phyloP scores from a whole-genome alignment of 2,329 filamentous ascomycete species.

The Diaporthe nobilis region DNA sequence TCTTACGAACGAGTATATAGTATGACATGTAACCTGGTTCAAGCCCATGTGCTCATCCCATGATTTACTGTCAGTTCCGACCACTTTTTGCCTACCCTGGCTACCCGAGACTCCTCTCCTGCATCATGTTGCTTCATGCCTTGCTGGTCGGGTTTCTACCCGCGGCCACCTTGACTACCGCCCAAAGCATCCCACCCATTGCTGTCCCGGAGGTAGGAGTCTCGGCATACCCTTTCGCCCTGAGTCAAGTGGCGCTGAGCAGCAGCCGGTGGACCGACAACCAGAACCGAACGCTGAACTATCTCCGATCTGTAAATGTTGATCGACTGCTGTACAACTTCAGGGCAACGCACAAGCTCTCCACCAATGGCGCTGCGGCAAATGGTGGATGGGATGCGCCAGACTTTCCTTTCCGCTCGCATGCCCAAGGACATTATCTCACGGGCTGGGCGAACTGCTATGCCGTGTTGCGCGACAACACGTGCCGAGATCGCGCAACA shows the following conservation, averaged over 20 bases:
- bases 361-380: constrained; percentile 59
- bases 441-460: constrained; percentile 58
- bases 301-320: constrained; percentile 60
- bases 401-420: constrained; percentile 66
- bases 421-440: constrained; percentile 66
- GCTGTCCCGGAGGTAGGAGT: constrained; percentile 19
- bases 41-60: neutral
- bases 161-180: neutral
- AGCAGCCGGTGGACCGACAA: constrained; percentile 56
- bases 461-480: constrained; percentile 52
- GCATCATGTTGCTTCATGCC: neutral
- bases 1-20: neutral
- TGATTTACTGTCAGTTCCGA: neutral
- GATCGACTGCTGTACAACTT: constrained; percentile 65
- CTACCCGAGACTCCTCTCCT: neutral
- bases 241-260: constrained; percentile 56
- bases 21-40: no score
- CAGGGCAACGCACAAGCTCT: constrained; percentile 60
- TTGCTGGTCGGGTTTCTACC: neutral
- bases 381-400: constrained; percentile 69
- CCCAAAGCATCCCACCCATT: constrained; percentile 19
- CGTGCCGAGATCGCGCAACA: constrained; percentile 60
- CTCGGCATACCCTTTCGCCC: constrained; percentile 50
- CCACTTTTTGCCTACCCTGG: neutral
- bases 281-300: constrained; percentile 61